These are phyloP conservation scores for Solanum tarijense DNA, from an alignment of 257 asterid species.

Conservation along the genomic window DNA sequence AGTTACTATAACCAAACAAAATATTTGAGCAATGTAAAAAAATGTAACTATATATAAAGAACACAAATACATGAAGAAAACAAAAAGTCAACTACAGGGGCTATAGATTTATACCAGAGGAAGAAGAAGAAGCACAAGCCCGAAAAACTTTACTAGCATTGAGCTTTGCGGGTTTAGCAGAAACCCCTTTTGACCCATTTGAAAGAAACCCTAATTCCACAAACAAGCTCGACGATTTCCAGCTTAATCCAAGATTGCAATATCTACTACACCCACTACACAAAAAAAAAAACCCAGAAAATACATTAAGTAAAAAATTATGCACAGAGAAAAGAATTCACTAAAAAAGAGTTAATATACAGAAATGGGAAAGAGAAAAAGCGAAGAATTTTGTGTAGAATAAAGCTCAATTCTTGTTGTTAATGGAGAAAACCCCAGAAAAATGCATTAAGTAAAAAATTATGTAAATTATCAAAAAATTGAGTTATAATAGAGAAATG, in stretches of 20 bases:
- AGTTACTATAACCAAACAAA: neutral
- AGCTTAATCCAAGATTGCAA: constrained; percentile 27
- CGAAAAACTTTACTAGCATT: neutral
- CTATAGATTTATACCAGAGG: constrained; percentile 25
- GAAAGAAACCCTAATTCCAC: constrained; percentile 19
- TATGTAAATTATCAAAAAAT: neutral
- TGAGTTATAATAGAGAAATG: neutral
- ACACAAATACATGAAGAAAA: neutral
- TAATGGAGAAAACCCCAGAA: constrained; percentile 23
- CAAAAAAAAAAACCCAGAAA: neutral
- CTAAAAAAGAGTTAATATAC: neutral
- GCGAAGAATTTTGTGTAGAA: neutral
- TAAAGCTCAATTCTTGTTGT: constrained; percentile 12
- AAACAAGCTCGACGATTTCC: constrained; percentile 51
- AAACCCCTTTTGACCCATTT: constrained; percentile 9
- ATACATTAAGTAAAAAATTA: neutral
- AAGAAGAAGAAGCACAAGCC: constrained; percentile 22
- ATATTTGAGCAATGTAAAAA: neutral
- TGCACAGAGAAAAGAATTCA: neutral
- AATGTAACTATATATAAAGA: neutral
- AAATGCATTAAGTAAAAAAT: neutral
- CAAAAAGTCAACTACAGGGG: neutral
- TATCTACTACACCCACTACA: constrained; percentile 28
- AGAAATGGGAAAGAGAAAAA: neutral
- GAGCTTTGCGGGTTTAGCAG: constrained; percentile 20